Evolutionary conservation across 768 basidiomycete genomes (phyloP).

Genomic region (Suillus spraguei): DNA sequence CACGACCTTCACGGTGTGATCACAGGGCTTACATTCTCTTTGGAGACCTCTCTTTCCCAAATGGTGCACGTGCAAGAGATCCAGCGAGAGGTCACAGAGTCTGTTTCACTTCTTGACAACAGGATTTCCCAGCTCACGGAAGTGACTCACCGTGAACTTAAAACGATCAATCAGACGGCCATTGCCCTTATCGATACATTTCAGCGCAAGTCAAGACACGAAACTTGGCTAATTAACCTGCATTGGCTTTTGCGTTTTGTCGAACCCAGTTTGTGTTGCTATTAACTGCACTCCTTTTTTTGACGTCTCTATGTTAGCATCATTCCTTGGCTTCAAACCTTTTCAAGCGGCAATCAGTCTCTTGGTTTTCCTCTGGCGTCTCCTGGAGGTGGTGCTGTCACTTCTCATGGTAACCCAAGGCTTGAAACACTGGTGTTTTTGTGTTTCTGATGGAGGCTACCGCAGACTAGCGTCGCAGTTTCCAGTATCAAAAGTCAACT

Average conservation of each 20-base stretch:
- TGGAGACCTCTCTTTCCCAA: constrained; percentile 34
- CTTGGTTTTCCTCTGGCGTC: constrained; percentile 31
- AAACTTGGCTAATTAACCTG: constrained; percentile 8
- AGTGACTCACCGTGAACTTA: constrained; percentile 44
- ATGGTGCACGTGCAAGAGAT: constrained; percentile 34
- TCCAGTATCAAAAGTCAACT: constrained; percentile 31
- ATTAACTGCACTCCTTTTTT: not conserved
- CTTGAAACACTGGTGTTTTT: constrained; percentile 5
- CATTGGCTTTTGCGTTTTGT: constrained; percentile 22
- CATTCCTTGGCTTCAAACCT: constrained; percentile 27
- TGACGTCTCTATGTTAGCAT: not conserved
- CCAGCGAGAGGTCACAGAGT: constrained; percentile 40
- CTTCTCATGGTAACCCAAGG: constrained; percentile 42
- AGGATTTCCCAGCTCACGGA: constrained; percentile 40
- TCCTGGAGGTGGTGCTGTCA: constrained; percentile 38
- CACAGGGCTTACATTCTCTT: constrained; percentile 18
- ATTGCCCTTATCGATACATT: constrained; percentile 26
- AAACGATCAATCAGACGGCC: constrained; percentile 50
- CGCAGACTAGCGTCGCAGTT: constrained; percentile 40
- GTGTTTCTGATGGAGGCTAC: constrained; percentile 1
- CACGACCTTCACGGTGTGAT: constrained; percentile 3
- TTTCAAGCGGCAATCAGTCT: constrained; percentile 29
- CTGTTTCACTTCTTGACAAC: constrained; percentile 38
- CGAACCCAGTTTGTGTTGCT: constrained; percentile 28
- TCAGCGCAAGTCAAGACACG: constrained; percentile 2